Conservation (phyloP, 352 stramenopile species). For the Phytophthora tubulina region DNA sequence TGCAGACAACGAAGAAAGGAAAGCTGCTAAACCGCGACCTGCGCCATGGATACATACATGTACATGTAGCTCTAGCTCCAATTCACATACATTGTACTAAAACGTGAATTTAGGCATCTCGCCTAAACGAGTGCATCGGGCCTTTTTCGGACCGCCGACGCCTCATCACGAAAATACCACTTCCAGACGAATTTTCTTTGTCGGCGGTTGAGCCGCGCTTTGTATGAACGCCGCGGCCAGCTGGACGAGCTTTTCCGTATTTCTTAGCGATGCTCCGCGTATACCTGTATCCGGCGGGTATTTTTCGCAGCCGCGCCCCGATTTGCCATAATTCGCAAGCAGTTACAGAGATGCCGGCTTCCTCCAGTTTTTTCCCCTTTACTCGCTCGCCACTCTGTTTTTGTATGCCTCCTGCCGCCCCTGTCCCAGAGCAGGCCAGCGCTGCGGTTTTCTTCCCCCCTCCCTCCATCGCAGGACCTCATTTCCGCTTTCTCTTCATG, state of each 20-base stretch:
- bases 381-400: conserved; percentile 28
- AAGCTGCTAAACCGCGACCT: no score
- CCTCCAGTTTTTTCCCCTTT: conserved; percentile 30
- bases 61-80: no score
- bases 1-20: no score
- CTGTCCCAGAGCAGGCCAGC: conserved; percentile 34
- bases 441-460: conserved; percentile 48
- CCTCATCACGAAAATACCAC: not conserved
- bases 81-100: no score
- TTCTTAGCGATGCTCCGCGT: not conserved
- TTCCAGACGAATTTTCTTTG: conserved; percentile 5
- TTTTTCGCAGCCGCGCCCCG: conserved; percentile 29
- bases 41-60: no score
- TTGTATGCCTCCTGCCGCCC: conserved; percentile 36
- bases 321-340: conserved; percentile 43
- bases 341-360: conserved; percentile 46
- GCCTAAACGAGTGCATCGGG: not conserved
- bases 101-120: not conserved
- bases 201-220: not conserved
- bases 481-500: conserved; percentile 61
- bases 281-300: not conserved
- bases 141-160: not conserved
- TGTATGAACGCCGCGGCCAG: not conserved
- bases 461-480: conserved; percentile 38
- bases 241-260: not conserved